Conservation (phyloP, 31 red algal species). For the Porphyra umbilicalis region DNA sequence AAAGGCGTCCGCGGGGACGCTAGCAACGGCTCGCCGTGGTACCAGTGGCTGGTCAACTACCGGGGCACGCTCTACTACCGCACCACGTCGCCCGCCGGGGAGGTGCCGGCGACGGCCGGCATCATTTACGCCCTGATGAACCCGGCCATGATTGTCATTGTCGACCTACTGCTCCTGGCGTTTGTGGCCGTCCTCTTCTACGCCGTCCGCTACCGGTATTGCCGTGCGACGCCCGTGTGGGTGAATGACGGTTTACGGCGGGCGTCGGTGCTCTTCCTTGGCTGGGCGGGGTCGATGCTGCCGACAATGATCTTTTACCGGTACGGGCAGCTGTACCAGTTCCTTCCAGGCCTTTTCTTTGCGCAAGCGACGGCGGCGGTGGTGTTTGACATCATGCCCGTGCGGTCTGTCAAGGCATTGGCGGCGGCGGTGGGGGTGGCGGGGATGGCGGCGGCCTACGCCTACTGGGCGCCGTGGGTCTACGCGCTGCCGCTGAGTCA, state of each 20-base stretch:
- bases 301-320: constrained; percentile 69
- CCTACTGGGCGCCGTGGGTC: constrained; percentile 70
- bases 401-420: constrained; percentile 2
- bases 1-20: constrained; percentile 62
- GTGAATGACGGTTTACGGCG: constrained; percentile 46
- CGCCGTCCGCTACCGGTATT: constrained; percentile 32
- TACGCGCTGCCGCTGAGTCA: constrained; percentile 33
- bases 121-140: constrained; percentile 71
- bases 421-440: constrained; percentile 4
- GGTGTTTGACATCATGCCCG: constrained; percentile 43
- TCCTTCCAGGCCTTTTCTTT: constrained; percentile 69
- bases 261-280: constrained; percentile 55
- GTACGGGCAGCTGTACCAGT: constrained; percentile 68
- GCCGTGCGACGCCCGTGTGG: constrained; percentile 12
- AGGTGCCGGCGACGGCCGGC: not conserved
- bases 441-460: constrained; percentile 21
- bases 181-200: constrained; percentile 42
- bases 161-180: constrained; percentile 34
- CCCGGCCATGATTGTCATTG: constrained; percentile 36
- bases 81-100: not conserved
- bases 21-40: constrained; percentile 77
- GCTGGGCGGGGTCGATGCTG: constrained; percentile 51
- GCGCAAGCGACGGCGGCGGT: constrained; percentile 44
- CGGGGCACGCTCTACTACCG: constrained; percentile 50
- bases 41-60: constrained; percentile 74